phyloP scores from a whole-genome alignment of 768 basidiomycete species.

The Tephrocybe sp. region DNA sequence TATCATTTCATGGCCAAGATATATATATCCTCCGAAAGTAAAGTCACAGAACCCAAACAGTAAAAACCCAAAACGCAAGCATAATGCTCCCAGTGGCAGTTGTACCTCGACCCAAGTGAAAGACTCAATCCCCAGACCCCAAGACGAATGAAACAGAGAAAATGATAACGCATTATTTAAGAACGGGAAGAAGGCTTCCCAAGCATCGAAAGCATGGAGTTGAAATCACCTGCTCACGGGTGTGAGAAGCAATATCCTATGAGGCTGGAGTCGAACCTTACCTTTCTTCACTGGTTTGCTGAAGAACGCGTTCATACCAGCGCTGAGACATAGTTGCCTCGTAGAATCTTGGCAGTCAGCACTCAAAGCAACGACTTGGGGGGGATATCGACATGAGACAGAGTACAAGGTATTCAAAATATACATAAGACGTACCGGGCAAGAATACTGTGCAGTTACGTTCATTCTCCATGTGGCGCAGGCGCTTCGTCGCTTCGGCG shows the following conservation, averaged over 20 bases:
- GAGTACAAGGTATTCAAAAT: neutral
- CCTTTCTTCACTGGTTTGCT: constrained; percentile 69
- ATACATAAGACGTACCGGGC: constrained; percentile 44
- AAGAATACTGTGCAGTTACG: constrained; percentile 46
- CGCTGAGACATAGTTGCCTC: constrained; percentile 68
- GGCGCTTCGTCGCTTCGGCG: constrained; percentile 65
- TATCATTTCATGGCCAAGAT: no score
- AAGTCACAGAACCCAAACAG: no score
- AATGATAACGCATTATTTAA: neutral
- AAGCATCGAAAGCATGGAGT: constrained; percentile 2
- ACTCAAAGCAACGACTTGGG: constrained; percentile 64
- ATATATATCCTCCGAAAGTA: no score
- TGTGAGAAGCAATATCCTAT: neutral
- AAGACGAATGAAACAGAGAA: neutral
- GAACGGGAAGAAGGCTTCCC: neutral
- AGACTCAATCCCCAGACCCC: neutral
- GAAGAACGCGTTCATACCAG: constrained; percentile 76
- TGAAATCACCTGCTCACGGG: neutral
- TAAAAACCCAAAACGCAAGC: no score
- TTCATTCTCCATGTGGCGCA: constrained; percentile 57
- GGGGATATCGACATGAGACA: neutral
- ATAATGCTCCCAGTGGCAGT: no score
- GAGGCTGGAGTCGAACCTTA: constrained; percentile 15
- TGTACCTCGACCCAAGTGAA: neutral
- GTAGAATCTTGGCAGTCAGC: constrained; percentile 79